Evolutionary conservation across 2,329 filamentous ascomycete genomes (phyloP).

Genomic region (Penicillium sp.): DNA sequence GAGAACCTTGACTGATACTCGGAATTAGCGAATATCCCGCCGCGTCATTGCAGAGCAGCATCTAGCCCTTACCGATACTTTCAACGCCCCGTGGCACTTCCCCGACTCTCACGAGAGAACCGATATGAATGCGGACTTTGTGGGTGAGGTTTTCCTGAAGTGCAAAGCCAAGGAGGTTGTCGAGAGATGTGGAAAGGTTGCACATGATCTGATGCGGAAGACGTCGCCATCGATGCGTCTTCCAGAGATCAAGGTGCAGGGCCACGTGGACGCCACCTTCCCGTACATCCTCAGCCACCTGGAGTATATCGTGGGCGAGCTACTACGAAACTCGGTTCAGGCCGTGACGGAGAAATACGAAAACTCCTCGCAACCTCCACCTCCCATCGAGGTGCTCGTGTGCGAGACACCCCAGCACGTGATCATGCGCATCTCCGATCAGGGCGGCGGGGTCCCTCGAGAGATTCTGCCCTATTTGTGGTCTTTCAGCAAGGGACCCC

Average conservation of each 20-base stretch:
- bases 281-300: slow-evolving; percentile 95
- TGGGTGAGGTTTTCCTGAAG: slow-evolving; percentile 91
- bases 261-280: slow-evolving; percentile 85
- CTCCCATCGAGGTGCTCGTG: slow-evolving; percentile 88
- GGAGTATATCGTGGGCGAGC: slow-evolving; percentile 95
- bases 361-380: slow-evolving; percentile 53
- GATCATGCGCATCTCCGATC: slow-evolving; percentile 93
- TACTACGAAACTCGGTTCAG: slow-evolving; percentile 91
- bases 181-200: slow-evolving; percentile 73
- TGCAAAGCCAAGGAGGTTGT: slow-evolving; percentile 90
- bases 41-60: slow-evolving; percentile 98
- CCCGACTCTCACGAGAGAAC: slow-evolving; percentile 68
- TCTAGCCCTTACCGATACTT: slow-evolving; percentile 89
- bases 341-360: slow-evolving; percentile 76
- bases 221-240: slow-evolving; percentile 72
- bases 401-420: slow-evolving; percentile 94
- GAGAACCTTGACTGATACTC: slow-evolving; percentile 7
- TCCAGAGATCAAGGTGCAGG: slow-evolving; percentile 77
- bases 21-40: slow-evolving; percentile 76
- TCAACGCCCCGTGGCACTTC: slow-evolving; percentile 85
- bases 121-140: slow-evolving; percentile 72
- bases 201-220: slow-evolving; percentile 69
- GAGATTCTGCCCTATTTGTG: slow-evolving; percentile 86
- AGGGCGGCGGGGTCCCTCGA: slow-evolving; percentile 84
- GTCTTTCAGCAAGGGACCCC: slow-evolving; percentile 93